Evolutionary conservation across 306 rosid genomes (phyloP).

Genomic region (Castanopsis chinensis): DNA sequence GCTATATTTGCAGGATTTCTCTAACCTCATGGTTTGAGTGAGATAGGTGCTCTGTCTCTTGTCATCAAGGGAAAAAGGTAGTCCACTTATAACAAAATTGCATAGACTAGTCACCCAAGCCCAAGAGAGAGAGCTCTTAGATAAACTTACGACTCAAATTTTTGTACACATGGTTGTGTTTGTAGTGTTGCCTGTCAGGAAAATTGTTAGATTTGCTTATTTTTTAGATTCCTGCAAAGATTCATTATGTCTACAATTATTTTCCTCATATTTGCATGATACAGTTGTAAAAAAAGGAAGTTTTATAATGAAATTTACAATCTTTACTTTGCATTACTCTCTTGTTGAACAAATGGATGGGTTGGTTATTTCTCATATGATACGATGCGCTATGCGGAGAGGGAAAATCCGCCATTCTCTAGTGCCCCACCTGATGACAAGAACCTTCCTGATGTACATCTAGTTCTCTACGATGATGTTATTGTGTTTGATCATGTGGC

Average conservation of each 20-base stretch:
- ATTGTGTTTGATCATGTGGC: slow-evolving; percentile 77
- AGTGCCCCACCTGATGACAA: slow-evolving; percentile 72
- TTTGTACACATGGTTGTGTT: too few relatives aligned
- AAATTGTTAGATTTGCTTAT: too few relatives aligned
- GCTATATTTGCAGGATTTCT: background rate
- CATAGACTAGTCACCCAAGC: too few relatives aligned
- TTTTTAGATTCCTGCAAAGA: too few relatives aligned
- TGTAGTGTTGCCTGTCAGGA: too few relatives aligned
- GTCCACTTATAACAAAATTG: too few relatives aligned
- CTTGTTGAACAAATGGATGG: slow-evolving; percentile 65
- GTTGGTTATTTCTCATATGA: slow-evolving; percentile 85
- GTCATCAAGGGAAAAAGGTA: too few relatives aligned
- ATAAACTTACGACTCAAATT: too few relatives aligned
- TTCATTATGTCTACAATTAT: background rate
- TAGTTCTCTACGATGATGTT: slow-evolving; percentile 75
- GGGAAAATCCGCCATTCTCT: slow-evolving; percentile 66
- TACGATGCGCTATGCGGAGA: slow-evolving; percentile 80
- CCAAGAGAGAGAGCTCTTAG: too few relatives aligned
- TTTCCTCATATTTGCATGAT: background rate
- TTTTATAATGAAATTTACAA: slow-evolving; percentile 4
- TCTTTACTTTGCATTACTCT: slow-evolving; percentile 5
- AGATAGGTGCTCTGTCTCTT: background rate
- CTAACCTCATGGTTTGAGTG: too few relatives aligned
- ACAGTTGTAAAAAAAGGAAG: background rate
- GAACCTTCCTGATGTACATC: slow-evolving; percentile 71